Percentiles rank a stretch among this genome's conserved stretches.
Conservation (phyloP, 1,284 basidiomycete genomes). For the Leucoagaricus sp. region DNA sequence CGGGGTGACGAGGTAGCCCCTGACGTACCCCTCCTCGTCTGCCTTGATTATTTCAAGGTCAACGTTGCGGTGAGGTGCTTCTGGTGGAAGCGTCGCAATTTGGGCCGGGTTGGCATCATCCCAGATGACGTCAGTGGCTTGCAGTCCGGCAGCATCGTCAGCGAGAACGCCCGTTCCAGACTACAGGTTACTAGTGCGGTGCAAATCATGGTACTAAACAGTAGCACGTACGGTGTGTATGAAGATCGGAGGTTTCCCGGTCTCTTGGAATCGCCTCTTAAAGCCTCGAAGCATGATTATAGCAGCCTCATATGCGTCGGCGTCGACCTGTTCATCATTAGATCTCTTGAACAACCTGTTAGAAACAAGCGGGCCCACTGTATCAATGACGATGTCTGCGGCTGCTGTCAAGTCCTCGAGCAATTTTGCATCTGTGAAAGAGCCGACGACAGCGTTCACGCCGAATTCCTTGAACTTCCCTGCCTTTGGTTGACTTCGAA, state of each 20-base stretch:
- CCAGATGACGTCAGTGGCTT: constrained; percentile 41
- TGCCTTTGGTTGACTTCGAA: constrained; percentile 42
- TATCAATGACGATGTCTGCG: constrained; percentile 50
- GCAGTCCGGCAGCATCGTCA: constrained; percentile 44
- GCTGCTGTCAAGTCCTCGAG: constrained; percentile 39
- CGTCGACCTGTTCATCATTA: constrained; percentile 38
- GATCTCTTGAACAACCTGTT: too few relatives aligned
- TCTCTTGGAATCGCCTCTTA: constrained; percentile 34
- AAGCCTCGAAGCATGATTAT: constrained; percentile 44
- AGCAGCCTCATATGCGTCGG: constrained; percentile 38
- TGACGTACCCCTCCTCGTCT: constrained; percentile 43
- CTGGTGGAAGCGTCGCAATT: constrained; percentile 42
- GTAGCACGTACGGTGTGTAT: constrained; percentile 47
- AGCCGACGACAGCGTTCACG: constrained; percentile 43
- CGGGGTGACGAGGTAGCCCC: constrained; percentile 46
- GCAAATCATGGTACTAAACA: neutral
- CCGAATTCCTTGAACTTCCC: constrained; percentile 32
- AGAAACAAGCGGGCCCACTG: constrained; percentile 31
- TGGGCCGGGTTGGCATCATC: constrained; percentile 46
- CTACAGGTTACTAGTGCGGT: constrained; percentile 24
- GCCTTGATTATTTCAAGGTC: constrained; percentile 49
- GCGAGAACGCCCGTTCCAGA: constrained; percentile 49
- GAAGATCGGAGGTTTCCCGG: constrained; percentile 35
- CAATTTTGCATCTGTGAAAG: constrained; percentile 34
- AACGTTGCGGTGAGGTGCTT: constrained; percentile 46